Percentiles rank a stretch among this genome's conserved stretches.
phyloP scores from a whole-genome alignment of 2,329 filamentous ascomycete genomes.

The Mollisia scopiformis region DNA sequence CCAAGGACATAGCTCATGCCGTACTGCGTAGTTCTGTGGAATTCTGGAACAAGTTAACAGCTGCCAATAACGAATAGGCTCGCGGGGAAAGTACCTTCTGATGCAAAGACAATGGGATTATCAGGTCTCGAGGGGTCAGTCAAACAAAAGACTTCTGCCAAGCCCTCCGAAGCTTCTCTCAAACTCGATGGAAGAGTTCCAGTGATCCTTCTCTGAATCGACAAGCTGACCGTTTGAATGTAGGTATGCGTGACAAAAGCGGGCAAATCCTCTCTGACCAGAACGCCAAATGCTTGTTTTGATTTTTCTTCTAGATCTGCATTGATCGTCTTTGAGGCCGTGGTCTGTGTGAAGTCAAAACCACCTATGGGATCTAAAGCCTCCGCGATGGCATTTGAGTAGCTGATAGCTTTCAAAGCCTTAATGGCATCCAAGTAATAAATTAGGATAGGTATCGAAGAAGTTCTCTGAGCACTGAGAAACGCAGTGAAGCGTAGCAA shows the following conservation, averaged over 20 bases:
- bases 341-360: slow-evolving; percentile 55
- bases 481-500: slow-evolving; percentile 71
- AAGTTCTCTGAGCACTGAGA: slow-evolving; percentile 59
- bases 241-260: slow-evolving; percentile 73
- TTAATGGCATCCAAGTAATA: slow-evolving; percentile 76
- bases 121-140: slow-evolving; percentile 74
- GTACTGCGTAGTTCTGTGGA: slow-evolving; percentile 75
- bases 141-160: slow-evolving; percentile 78
- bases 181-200: slow-evolving; percentile 67
- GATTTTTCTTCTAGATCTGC: slow-evolving; percentile 63
- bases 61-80: not conserved
- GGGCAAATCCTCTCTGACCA: slow-evolving; percentile 70
- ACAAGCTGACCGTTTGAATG: slow-evolving; percentile 69
- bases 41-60: slow-evolving; percentile 53
- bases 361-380: slow-evolving; percentile 59
- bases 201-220: slow-evolving; percentile 68
- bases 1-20: slow-evolving; percentile 74
- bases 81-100: slow-evolving; percentile 58
- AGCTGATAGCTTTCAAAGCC: slow-evolving; percentile 70
- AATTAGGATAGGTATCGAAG: slow-evolving; percentile 66
- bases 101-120: slow-evolving; percentile 78
- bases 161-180: slow-evolving; percentile 70
- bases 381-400: slow-evolving; percentile 69
- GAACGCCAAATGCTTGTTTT: slow-evolving; percentile 62
- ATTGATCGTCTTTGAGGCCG: slow-evolving; percentile 58